phyloP scores from a whole-genome alignment of 2,329 filamentous ascomycete species.

The Epichloe uncinata region DNA sequence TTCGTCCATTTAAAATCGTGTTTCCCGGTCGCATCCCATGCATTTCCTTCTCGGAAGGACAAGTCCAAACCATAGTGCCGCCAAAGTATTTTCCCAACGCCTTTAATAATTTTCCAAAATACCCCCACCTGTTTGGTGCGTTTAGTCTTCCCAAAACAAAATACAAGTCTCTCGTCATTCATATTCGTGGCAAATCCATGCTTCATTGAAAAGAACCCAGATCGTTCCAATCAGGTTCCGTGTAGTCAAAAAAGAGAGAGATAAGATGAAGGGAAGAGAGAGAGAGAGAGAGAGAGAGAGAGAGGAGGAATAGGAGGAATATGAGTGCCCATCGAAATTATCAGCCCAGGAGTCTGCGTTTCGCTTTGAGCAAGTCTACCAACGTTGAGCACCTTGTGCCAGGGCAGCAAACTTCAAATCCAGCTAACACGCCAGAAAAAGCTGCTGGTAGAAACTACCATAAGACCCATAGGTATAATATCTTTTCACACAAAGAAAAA shows the following conservation, averaged over 20 bases:
- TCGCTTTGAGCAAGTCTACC: too few species aligned
- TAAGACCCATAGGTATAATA: too few species aligned
- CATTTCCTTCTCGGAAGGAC: not conserved
- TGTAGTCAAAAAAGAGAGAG: not conserved
- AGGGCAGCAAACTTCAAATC: too few species aligned
- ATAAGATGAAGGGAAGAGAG: not conserved
- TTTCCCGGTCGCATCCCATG: not conserved
- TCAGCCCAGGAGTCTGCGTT: too few species aligned
- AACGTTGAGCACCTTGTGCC: too few species aligned
- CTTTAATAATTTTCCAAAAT: not conserved
- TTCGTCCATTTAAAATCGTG: not conserved
- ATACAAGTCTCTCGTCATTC: not conserved
- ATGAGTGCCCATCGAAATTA: not conserved
- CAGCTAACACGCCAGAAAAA: too few species aligned
- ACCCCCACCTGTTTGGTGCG: not conserved
- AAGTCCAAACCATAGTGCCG: not conserved
- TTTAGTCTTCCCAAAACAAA: not conserved
- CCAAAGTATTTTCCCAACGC: slow-evolving; percentile 1
- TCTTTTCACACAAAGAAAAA: too few species aligned
- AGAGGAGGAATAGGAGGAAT: not conserved
- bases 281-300: not conserved
- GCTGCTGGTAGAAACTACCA: too few species aligned
- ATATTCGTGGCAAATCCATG: slow-evolving; percentile 1
- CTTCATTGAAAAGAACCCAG: not conserved
- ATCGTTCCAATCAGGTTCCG: not conserved